Base-by-base conservation (phyloP, 352 stramenopile genomes). In the Pythium rhizo-oryzae region DNA sequence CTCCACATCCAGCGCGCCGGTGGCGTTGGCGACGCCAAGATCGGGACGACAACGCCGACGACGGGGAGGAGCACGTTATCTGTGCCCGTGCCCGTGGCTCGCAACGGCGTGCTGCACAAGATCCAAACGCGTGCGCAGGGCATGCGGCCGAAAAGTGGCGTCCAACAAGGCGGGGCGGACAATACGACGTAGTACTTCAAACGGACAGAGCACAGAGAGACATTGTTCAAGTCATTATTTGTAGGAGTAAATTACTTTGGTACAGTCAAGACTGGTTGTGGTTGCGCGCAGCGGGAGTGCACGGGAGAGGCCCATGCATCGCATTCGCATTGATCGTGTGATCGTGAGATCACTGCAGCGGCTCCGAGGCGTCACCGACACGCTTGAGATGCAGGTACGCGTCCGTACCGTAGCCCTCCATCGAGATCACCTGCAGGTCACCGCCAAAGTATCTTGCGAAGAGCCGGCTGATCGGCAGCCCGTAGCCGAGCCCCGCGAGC, bases 401-500 rank as follows among this genome's bases (percentile, higher is more conserved):
- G 79, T 99, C 98, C 0, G 98, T 99, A 49, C 98, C 98, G 75
- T 99, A 99, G 23, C 98, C 98, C 69, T 99, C 98, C 97, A 99
- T 99, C 15, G 96, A 99, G 78, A 99, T 99, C 58, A 99, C 97
- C 72, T 98, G 96, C 23, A 99, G 78, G 78, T 99, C 98, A 21
- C 98, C 98, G 25, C 98, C 98, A 80, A 99, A 99, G 84, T 99
- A 99, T 59, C 98, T 91, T 69, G 97, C 97, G 79, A 99, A 99
- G n/a, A 98, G 91, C 19, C 97, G 83, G 63, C 85, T 95, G 60
- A 98, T 98, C 11, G 97, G 97, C 49, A 99, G 79, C 0, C 97
- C 97, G 67, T 99, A 99, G 58, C 97, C 97, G 39, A 99, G 84
- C 15, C 97, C 97, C 43, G 96, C 97, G 25, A 99, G 83, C 2